Base-by-base conservation (phyloP, 2,329 filamentous ascomycete genomes). In the Sclerotinia spermophila region DNA sequence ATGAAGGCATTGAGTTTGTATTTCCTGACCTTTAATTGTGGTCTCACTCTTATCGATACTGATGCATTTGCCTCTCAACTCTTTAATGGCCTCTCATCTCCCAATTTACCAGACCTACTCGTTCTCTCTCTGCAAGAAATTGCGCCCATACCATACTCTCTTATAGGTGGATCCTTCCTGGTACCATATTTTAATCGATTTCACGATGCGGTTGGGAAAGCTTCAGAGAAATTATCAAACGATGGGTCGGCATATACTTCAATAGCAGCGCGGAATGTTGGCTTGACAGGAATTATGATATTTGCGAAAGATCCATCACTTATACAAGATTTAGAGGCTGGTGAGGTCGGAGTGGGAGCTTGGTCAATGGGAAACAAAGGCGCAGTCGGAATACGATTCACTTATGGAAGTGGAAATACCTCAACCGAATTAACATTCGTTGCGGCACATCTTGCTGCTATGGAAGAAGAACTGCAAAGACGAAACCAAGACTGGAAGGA, bases 321-420 rank as follows among this genome's bases (percentile, higher is more conserved):
- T 35, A 83, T 97, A 67, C 82, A 83, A 68, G 84, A 87, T 76
- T 82, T 96, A n/a, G 87, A 93, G 74, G 89, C 88, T n/a, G 93
- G 91, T 2, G 92, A 92, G 68, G 90, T 94, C 2, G 94, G 96
- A 0, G 91, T 97, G 64, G 96, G 96, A 0, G 81, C 94, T 1
- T 90, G 89, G 71, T 91, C 95, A 65, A 96, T 97, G 91, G 96
- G 94, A 24, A 97, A 97, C 81, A 99, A 99, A 81, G 96, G 95
- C 42, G 95, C 94, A 5, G 91, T 97, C 0, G 96, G 91, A 0
- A 84, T 95, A 72, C 86, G 94, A 45, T 81, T 96, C 58, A 85
- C 88, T 21, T 90, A 92, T 76, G 77, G 81, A 8, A 76, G 74
- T 42, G 75, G 73, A 15, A 76, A 76, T 30, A 78, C 73, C 64